These are phyloP conservation scores for Trypanosoma avium DNA, from an alignment of 208 protist genomes.

Conservation along the genomic window DNA sequence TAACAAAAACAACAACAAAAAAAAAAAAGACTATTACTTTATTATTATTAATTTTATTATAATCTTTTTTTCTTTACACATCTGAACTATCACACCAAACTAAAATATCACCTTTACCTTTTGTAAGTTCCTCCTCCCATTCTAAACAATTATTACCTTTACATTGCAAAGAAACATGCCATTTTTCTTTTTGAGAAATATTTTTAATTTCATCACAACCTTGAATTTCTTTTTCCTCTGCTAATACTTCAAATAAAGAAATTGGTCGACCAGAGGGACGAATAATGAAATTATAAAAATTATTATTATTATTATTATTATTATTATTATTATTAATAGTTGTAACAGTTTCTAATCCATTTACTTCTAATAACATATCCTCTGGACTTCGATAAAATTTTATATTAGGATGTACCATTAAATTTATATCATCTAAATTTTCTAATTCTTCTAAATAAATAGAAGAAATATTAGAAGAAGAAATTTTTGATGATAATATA, in stretches of 20 bases:
- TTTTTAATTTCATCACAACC: not conserved
- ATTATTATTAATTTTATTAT: too few species aligned
- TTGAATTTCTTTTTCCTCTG: slow-evolving; percentile 29
- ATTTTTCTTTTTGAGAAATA: slow-evolving; percentile 3
- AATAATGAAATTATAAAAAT: not conserved
- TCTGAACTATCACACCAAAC: slow-evolving; percentile 24
- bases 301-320: not conserved
- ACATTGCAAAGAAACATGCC: slow-evolving; percentile 16
- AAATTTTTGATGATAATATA: not conserved
- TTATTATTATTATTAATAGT: not conserved
- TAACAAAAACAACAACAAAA: too few species aligned
- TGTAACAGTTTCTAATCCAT: slow-evolving; percentile 21
- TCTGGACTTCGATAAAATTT: slow-evolving; percentile 27
- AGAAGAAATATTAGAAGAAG: too few species aligned
- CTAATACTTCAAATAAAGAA: slow-evolving; percentile 36
- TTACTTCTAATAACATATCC: slow-evolving; percentile 32
- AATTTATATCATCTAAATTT: not conserved
- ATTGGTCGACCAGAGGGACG: slow-evolving; percentile 23
- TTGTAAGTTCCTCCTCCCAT: slow-evolving; percentile 21
- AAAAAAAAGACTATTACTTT: too few species aligned
- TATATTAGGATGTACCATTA: slow-evolving; percentile 25
- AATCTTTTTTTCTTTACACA: not conserved
- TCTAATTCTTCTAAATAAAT: too few species aligned
- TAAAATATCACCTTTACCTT: slow-evolving; percentile 20
- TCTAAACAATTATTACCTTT: not conserved